A percentile compares a stretch with the other conserved stretches of the same genome.
These are phyloP conservation scores for Fimicolochytrium jonesii DNA, from an alignment of 192 early-diverging fungal genomes.

Conservation along the genomic window DNA sequence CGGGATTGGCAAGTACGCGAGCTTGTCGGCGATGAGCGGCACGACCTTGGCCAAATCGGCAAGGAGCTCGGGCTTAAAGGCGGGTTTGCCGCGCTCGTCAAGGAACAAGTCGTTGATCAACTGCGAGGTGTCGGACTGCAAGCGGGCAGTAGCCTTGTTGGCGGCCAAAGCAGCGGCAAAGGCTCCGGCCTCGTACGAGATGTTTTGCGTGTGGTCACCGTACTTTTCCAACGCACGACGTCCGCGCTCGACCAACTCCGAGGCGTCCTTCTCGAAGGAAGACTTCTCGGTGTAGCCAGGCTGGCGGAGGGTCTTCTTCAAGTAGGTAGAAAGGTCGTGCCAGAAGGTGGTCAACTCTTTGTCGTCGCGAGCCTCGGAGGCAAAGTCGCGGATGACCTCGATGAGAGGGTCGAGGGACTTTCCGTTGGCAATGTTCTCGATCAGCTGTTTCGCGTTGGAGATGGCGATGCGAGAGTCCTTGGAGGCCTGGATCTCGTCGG, in stretches of 20 bases:
- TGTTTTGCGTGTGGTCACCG: conserved; percentile 23
- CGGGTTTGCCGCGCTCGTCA: conserved; percentile 43
- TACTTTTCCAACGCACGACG: conserved; percentile 32
- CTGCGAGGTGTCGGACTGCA: conserved; percentile 28
- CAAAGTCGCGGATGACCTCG: conserved; percentile 29
- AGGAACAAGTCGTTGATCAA: conserved; percentile 45
- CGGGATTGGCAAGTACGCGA: conserved; percentile 49
- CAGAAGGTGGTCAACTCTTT: conserved; percentile 31
- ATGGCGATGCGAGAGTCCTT: conserved; percentile 20
- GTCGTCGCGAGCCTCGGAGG: conserved; percentile 30
- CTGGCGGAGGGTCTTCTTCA: conserved; percentile 34
- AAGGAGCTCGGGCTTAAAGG: conserved; percentile 49
- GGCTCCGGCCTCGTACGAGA: conserved; percentile 23
- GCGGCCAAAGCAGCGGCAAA: conserved; percentile 33
- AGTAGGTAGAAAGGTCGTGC: conserved; percentile 30
- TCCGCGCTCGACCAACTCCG: conserved; percentile 30
- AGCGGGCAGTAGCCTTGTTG: conserved; percentile 32
- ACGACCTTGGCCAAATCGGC: conserved; percentile 43
- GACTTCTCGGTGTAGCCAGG: conserved; percentile 27
- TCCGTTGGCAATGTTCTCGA: conserved; percentile 54
- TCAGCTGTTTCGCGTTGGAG: conserved; percentile 39
- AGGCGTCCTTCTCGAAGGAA: conserved; percentile 25
- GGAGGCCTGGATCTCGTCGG: conserved; percentile 7
- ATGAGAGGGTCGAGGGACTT: conserved; percentile 42
- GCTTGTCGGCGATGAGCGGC: conserved; percentile 37